Evolutionary conservation across 768 basidiomycete genomes (phyloP).

Genomic region (Panaeolus cyanescens): DNA sequence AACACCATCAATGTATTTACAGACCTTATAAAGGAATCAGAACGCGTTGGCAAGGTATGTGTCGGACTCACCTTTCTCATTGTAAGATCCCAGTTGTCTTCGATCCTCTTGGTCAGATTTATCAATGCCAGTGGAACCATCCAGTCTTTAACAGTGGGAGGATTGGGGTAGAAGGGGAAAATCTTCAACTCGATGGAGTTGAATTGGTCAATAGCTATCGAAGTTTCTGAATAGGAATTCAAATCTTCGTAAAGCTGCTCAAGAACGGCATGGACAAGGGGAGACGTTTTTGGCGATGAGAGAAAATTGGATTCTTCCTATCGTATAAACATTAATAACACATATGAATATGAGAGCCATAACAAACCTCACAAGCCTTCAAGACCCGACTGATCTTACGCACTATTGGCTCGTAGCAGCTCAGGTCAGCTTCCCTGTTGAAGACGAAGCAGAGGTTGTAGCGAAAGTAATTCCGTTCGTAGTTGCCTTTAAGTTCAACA

Average conservation of each 20-base stretch:
- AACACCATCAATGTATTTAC: slow-evolving; percentile 83
- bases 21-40: slow-evolving; percentile 49
- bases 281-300: slow-evolving; percentile 68
- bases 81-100: slow-evolving; percentile 96
- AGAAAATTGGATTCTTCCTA: slow-evolving; percentile 91
- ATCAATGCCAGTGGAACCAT: slow-evolving; percentile 92
- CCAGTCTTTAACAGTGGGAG: slow-evolving; percentile 89
- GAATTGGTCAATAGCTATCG: slow-evolving; percentile 87
- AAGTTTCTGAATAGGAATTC: slow-evolving; percentile 96
- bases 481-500: slow-evolving; percentile 72
- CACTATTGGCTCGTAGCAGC: slow-evolving; percentile 95
- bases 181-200: slow-evolving; percentile 96
- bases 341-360: slow-evolving; percentile 1
- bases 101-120: slow-evolving; percentile 75
- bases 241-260: slow-evolving; percentile 97
- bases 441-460: slow-evolving; percentile 98
- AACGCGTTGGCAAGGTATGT: neutral
- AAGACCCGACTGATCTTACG: slow-evolving; percentile 93
- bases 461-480: slow-evolving; percentile 85
- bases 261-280: slow-evolving; percentile 77
- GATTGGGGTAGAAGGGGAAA: slow-evolving; percentile 96
- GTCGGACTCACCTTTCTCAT: slow-evolving; percentile 67
- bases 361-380: slow-evolving; percentile 81
- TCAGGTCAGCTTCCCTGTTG: slow-evolving; percentile 85
- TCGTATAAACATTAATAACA: slow-evolving; percentile 3